These are phyloP conservation scores for Dryadomyces sulphureus DNA, from an alignment of 2,329 filamentous ascomycete species.

Conservation along the genomic window DNA sequence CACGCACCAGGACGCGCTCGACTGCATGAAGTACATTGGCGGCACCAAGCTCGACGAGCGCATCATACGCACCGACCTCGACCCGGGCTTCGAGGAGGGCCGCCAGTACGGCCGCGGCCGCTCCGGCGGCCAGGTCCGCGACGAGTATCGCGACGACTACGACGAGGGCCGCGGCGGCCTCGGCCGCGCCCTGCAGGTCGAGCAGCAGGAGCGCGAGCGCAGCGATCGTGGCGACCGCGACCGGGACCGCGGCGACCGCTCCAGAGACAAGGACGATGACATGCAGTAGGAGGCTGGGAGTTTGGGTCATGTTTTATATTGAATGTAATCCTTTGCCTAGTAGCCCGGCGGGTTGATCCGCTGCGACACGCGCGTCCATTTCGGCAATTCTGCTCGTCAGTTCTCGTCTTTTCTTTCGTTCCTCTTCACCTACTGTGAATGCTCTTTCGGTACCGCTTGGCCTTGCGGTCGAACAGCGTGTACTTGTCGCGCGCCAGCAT, in stretches of 20 bases:
- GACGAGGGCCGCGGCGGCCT: conserved; percentile 88
- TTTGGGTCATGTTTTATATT: background rate
- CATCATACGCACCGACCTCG: conserved; percentile 86
- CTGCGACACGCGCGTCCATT: conserved; percentile 95
- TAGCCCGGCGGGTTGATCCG: conserved; percentile 89
- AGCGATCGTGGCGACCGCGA: conserved; percentile 1
- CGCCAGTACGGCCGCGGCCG: conserved; percentile 92
- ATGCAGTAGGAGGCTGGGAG: conserved; percentile 25
- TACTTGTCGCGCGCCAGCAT: conserved; percentile 98
- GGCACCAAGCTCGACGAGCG: conserved; percentile 97
- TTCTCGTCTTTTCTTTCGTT: background rate
- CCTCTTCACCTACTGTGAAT: conserved; percentile 68
- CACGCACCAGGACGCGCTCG: conserved; percentile 88
- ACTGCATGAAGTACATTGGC: conserved; percentile 97
- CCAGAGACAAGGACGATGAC: conserved; percentile 30
- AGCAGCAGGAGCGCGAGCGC: conserved; percentile 19
- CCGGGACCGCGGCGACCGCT: conserved; percentile 1
- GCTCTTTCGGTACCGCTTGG: conserved; percentile 88
- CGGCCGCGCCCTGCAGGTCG: conserved; percentile 56
- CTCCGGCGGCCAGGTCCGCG: conserved; percentile 89
- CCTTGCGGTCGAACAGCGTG: conserved; percentile 92
- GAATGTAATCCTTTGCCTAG: conserved; percentile 23
- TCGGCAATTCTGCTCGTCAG: conserved; percentile 49
- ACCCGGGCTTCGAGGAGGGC: conserved; percentile 91
- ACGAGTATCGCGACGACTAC: conserved; percentile 95